These are phyloP conservation scores for Chrysanthemum seticuspe DNA, from an alignment of 129 eudicot genomes.

Conservation along the genomic window DNA sequence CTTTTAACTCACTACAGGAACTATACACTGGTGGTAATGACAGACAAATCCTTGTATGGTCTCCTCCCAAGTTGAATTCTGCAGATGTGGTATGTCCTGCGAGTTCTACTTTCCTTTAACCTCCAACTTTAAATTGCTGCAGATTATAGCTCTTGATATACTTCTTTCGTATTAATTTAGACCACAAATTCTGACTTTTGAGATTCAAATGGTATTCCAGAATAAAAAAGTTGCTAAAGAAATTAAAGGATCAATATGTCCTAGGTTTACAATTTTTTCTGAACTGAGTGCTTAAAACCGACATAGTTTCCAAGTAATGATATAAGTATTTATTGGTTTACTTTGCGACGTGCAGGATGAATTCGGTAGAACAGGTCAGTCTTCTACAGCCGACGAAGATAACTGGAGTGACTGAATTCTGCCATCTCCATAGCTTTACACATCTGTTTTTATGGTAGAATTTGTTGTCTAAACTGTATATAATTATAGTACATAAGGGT, in stretches of 20 bases:
- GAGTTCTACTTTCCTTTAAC: not conserved
- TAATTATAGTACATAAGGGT: not conserved
- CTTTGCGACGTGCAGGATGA: slow-evolving; percentile 52
- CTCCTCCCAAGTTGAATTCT: slow-evolving; percentile 55
- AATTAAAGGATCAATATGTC: too few relatives aligned
- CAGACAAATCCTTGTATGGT: slow-evolving; percentile 91
- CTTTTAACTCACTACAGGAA: slow-evolving; percentile 45
- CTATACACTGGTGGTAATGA: slow-evolving; percentile 87
- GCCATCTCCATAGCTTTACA: not conserved
- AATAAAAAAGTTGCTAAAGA: too few relatives aligned
- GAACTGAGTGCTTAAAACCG: not conserved
- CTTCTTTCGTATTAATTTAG: not conserved
- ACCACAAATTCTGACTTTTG: not conserved
- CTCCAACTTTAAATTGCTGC: not conserved
- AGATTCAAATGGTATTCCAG: not conserved
- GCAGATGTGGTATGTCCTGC: slow-evolving; percentile 51
- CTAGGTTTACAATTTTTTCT: too few relatives aligned
- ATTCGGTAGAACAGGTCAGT: slow-evolving; percentile 36
- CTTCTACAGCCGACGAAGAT: slow-evolving; percentile 59
- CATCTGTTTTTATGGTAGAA: not conserved
- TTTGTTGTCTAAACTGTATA: slow-evolving; percentile 10
- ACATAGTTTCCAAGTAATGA: not conserved
- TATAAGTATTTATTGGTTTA: not conserved
- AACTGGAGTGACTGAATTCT: slow-evolving; percentile 83
- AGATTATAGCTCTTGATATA: not conserved